phyloP scores from a whole-genome alignment of 2,329 filamentous ascomycete species.

The Colletotrichum somersetense region DNA sequence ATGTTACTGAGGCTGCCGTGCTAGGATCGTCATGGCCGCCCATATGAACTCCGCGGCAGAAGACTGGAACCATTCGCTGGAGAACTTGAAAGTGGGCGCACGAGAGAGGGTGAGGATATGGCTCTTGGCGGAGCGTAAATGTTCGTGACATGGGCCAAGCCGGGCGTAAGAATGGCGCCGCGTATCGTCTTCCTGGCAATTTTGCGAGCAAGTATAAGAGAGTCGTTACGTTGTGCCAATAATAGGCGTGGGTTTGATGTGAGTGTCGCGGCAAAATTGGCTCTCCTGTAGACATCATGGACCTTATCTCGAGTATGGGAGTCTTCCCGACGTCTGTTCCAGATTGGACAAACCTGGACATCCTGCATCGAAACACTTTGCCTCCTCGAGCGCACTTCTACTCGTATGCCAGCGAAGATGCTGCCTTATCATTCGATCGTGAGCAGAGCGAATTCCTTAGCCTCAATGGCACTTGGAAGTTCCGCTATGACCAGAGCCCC shows the following conservation, averaged over 20 bases:
- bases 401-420: conserved; percentile 59
- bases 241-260: not conserved
- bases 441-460: conserved; percentile 51
- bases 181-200: not conserved
- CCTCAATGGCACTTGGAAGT: conserved; percentile 59
- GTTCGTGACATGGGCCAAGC: conserved; percentile 34
- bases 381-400: conserved; percentile 68
- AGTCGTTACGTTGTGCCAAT: not conserved
- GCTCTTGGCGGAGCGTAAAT: not conserved
- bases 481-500: conserved; percentile 53
- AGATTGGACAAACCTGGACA: conserved; percentile 70
- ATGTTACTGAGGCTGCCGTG: not conserved
- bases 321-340: conserved; percentile 49
- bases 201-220: not conserved
- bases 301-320: conserved; percentile 22
- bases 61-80: not conserved
- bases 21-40: conserved; percentile 17
- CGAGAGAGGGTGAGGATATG: not conserved
- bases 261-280: not conserved
- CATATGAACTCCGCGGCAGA: conserved; percentile 10
- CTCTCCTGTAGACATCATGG: conserved; percentile 12
- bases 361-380: conserved; percentile 69
- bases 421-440: conserved; percentile 60
- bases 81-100: not conserved
- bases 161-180: not conserved